Evolutionary conservation across 352 stramenopile genomes (phyloP), one percentile per base, ranked within the genome.

Genomic region (Globisporangium takayamanum): DNA sequence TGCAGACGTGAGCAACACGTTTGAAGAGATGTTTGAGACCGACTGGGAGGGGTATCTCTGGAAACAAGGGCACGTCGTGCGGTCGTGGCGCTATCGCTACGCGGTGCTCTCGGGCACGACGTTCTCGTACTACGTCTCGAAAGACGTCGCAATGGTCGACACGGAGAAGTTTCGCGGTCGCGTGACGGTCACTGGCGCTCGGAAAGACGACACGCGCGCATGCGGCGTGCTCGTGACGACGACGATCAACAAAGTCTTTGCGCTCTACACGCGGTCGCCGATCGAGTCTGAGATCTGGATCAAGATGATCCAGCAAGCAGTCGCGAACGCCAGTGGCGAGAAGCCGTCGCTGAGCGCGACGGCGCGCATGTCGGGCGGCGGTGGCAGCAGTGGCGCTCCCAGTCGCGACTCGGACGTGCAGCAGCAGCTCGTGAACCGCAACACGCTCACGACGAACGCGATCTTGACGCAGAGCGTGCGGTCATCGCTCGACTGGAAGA

Each of bases 11-110:
- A 82, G 62, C 46, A 72, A 80, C 60, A 71, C 80, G 16, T 91
- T 89, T 36, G 84, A 94, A 41, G 84, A 94, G 55, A 76, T 89
- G 59, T 91, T 91, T 45, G 84, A 94, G 64, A 94, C 84, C 44
- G 84, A 94, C 64, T 94, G 84, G 84, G 84, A 94, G 61, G 84
- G 84, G 5, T 94, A 94, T 60, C 76, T 92, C 49, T 92, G 83
- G 83, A 94, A 94, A 55, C 84, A 94, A 62, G 83, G 84, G 25
- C 82, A 94, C 53, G 84, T 94, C 55, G 82, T 94, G 53, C 82
- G 83, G 62, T 89, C 83, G 49, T 94, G 84, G 84, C 75, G 84
- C 20, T 88, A 90, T 54, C 84, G 84, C 49, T 94, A 92, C 66
- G 82, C 81, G 5, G 76, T 94, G 42, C 72, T 94, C 26, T 89